Percentiles rank a stretch among this genome's conserved stretches.
These are phyloP conservation scores for Climacium dendroides DNA, from an alignment of 225 moss, liverwort and hornwort species.

Conservation along the genomic window DNA sequence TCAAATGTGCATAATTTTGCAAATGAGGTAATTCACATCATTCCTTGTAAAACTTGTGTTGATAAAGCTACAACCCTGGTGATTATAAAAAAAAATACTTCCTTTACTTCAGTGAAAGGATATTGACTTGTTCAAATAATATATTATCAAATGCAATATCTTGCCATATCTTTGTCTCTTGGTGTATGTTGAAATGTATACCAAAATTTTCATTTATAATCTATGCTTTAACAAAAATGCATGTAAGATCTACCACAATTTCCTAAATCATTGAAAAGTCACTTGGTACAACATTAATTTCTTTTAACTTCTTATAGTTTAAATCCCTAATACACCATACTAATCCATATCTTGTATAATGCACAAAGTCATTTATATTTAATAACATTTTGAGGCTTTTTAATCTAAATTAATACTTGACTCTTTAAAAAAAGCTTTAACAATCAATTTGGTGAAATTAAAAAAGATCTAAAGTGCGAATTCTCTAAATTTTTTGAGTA, in stretches of 20 bases:
- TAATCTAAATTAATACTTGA: no score
- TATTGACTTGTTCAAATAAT: not conserved
- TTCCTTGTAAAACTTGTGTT: not conserved
- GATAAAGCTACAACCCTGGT: not conserved
- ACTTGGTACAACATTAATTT: not conserved
- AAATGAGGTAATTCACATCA: not conserved
- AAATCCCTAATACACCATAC: not conserved
- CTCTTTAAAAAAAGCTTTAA: not conserved
- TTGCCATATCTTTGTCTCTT: not conserved
- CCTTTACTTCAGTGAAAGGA: not conserved
- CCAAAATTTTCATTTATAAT: not conserved
- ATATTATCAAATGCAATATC: not conserved
- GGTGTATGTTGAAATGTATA: not conserved
- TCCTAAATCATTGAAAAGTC: not conserved
- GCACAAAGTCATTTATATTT: not conserved
- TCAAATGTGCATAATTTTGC: not conserved
- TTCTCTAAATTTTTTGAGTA: rapidly evolving
- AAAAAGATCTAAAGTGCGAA: rapidly evolving
- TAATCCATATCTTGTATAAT: no score
- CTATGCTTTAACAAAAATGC: not conserved
- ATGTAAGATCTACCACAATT: not conserved
- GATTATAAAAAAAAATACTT: not conserved
- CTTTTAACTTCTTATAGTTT: not conserved
- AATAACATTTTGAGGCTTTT: no score
- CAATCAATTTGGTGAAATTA: no score